phyloP scores from a whole-genome alignment of 2,329 filamentous ascomycete species.

The Aureobasidium sp. region DNA sequence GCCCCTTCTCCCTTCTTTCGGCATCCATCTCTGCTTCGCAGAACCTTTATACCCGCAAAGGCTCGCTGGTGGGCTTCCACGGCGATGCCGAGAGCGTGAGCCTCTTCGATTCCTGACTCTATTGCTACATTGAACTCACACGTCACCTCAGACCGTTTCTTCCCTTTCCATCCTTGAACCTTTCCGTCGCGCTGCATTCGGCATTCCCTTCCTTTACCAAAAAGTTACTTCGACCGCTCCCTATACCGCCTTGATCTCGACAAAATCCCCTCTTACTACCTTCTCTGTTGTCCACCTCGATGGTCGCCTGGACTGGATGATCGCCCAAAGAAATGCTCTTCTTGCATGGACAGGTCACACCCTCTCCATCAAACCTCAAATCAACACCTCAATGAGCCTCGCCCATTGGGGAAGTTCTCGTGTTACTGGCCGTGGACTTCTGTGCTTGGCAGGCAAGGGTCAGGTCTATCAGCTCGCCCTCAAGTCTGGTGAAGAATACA shows the following conservation, averaged over 20 bases:
- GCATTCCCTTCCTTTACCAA: slow-evolving; percentile 94
- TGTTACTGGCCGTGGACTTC: slow-evolving; percentile 78
- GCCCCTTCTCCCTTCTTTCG: slow-evolving; percentile 87
- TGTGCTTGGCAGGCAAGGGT: slow-evolving; percentile 77
- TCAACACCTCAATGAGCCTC: slow-evolving; percentile 67
- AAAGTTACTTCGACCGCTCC: slow-evolving; percentile 78
- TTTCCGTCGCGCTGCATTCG: slow-evolving; percentile 68
- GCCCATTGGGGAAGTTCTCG: slow-evolving; percentile 89
- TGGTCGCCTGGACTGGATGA: slow-evolving; percentile 91
- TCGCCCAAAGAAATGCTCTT: slow-evolving; percentile 77
- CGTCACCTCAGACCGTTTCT: slow-evolving; percentile 62
- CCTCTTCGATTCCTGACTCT: background rate
- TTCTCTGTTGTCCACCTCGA: slow-evolving; percentile 85
- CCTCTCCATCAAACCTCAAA: slow-evolving; percentile 64
- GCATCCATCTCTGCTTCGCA: slow-evolving; percentile 90
- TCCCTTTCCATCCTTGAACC: slow-evolving; percentile 83
- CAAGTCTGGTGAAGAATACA: slow-evolving; percentile 77
- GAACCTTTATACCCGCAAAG: slow-evolving; percentile 83
- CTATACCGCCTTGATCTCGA: slow-evolving; percentile 79
- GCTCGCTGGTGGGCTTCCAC: slow-evolving; percentile 81
- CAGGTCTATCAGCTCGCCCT: slow-evolving; percentile 83
- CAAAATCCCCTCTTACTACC: slow-evolving; percentile 77
- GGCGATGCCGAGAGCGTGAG: slow-evolving; percentile 82
- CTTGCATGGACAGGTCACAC: slow-evolving; percentile 97
- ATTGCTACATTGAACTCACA: slow-evolving; percentile 2